phyloP scores from a whole-genome alignment of 163 green algal species.

The Chlorella variabilis region DNA sequence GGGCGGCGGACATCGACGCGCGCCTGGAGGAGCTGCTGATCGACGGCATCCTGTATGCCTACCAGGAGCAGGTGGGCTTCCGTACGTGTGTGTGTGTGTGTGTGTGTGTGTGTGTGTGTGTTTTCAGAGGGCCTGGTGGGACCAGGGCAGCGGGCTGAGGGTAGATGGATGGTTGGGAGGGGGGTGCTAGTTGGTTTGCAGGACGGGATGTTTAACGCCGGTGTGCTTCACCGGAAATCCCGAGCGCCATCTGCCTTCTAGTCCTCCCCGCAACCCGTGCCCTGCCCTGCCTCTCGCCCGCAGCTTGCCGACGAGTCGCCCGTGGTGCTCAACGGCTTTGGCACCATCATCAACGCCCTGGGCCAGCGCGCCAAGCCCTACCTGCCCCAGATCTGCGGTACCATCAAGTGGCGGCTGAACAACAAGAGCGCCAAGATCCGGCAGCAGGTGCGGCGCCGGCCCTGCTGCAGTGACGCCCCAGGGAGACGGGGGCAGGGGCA shows the following conservation, averaged over 20 bases:
- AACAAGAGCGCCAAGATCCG: constrained; percentile 97
- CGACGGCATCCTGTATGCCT: constrained; percentile 98
- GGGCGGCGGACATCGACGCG: constrained; percentile 93
- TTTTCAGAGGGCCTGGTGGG: not conserved
- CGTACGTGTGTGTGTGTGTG: no score
- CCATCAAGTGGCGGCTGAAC: constrained; percentile 99
- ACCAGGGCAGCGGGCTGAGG: no score
- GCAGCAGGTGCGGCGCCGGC: constrained; percentile 92
- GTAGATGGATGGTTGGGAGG: no score
- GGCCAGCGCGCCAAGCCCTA: constrained; percentile 95
- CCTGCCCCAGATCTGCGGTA: constrained; percentile 98
- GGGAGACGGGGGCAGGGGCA: no score
- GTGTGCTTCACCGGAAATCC: no score
- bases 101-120: no score
- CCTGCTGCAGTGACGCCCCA: no score
- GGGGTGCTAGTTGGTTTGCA: no score
- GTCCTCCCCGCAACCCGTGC: not conserved
- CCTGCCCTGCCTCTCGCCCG: not conserved
- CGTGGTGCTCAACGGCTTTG: constrained; percentile 98
- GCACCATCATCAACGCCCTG: constrained; percentile 94
- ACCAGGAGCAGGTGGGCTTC: constrained; percentile 93
- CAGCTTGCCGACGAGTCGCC: constrained; percentile 86
- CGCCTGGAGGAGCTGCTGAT: constrained; percentile 97
- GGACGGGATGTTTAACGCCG: no score
- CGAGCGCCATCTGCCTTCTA: no score